Evolutionary conservation across 495 filamentous ascomycete species (phyloP), one percentile per base, ranked within the genome.

Genomic region (Penicillium waksmanii): DNA sequence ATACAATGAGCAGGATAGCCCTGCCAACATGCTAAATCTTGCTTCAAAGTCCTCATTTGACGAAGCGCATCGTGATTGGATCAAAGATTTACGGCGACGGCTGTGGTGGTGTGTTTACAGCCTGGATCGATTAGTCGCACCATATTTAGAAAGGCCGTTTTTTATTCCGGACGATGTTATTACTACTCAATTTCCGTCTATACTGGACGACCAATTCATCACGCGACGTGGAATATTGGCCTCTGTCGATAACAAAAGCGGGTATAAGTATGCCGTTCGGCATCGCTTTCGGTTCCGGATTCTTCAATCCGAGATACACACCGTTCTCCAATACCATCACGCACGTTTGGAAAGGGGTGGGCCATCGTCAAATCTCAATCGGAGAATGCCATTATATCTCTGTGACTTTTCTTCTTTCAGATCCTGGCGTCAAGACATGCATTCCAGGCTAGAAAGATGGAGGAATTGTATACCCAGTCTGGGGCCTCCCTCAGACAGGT

Each of bases 71-170:
- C 31, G 1, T 31, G 47, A 33, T 18, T 27, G 52, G 38, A 1
- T 50, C 21, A 11, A 27, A 10, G 34, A 57, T 49, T 3, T 57
- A 35, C 10, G 44, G 17, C 43, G 55, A 23, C 44, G 55, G 12
- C 33, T 57, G 11, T 57, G 55, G 55, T 57, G 55, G 55, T 57
- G 25, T 31, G 33, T 46, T 17, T 57, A 57, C 15, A 50, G 55
- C 34, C 23, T 57, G 15, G 55, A 57, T 27, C 55, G 55, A 5
- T 48, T 57, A 9, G 11, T 50, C 21, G 55, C 55, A 12, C 55
- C 55, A 5, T 57, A 23, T 21, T n/a, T 57, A 5, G 44, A 33
- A 48, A 27, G 55, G 15, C 44, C 55, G 8, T 42, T 57, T 15
- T 50, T 23, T 18, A 50, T 50, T 40, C 44, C 55, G 2, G 55